Evolutionary conservation across 2,329 filamentous ascomycete genomes (phyloP), one percentile per base, ranked within the genome.

Genomic region (Colletotrichum godetiae): DNA sequence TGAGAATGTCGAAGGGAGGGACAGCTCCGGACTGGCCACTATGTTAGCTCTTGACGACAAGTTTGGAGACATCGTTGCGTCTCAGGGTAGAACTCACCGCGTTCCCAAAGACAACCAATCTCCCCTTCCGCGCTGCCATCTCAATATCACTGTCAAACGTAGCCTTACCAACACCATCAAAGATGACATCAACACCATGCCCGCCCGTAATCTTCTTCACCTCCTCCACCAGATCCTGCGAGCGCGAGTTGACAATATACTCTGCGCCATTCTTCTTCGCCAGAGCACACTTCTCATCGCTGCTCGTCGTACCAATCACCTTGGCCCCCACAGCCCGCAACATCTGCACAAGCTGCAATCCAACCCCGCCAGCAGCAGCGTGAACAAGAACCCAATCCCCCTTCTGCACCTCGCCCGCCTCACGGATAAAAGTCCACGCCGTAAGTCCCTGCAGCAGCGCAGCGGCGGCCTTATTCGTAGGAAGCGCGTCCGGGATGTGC

Each of bases 331-430:
- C 86, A 0, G 88, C 86, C 76, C 88, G 89, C 53, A 97, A 84
- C 76, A 97, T 84, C 86, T 97, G 94, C 52, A 91, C 91, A 33
- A 98, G 87, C 83, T 94, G 89, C 56, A 92, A 84, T 0, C 94
- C 94, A 0, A 95, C 94, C 19, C 95, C 95, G 19, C 95, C 95
- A 0, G 95, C 95, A 0, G 95, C 95, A 0, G 95, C 95, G 77
- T 97, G 94, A 19, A 98, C 91, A 2, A 98, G 89, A 0, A 95
- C 88, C 91, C 93, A 97, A 77, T 97, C 94, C 1, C 92, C 94
- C 76, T 90, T 87, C 80, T 94, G 86, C 7, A 96, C 94, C 72
- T 93, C 90, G 12, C 92, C 92, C 4, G 93, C 90, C 81, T 97
- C 95, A 69, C 92, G 90, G 72, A 95, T 90, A 35, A 98, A 87